These are phyloP conservation scores for Agaricus blazei DNA, from an alignment of 768 basidiomycete genomes.

Conservation along the genomic window DNA sequence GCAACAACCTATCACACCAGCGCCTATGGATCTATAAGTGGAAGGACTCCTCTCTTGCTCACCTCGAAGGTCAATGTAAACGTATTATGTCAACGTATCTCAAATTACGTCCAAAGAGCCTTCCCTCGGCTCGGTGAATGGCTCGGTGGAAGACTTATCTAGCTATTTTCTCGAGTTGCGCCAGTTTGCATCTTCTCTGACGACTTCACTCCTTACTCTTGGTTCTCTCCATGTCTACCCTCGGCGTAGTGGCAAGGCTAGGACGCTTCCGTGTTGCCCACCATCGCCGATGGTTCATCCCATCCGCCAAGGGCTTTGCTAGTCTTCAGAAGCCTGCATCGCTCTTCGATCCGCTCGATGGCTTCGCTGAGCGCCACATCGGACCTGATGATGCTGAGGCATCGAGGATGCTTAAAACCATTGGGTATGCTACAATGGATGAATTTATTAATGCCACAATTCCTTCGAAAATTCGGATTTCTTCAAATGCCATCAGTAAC, in stretches of 20 bases:
- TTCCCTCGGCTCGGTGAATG: conserved; percentile 51
- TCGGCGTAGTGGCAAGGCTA: conserved; percentile 24
- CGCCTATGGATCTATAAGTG: background rate
- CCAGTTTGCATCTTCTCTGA: conserved; percentile 17
- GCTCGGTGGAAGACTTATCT: conserved; percentile 39
- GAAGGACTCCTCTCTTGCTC: background rate
- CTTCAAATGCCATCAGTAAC: conserved; percentile 55
- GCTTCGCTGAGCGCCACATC: conserved; percentile 86
- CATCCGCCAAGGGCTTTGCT: conserved; percentile 40
- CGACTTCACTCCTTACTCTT: conserved; percentile 10
- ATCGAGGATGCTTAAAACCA: conserved; percentile 69
- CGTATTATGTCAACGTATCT: conserved; percentile 15
- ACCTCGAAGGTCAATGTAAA: background rate
- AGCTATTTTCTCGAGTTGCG: conserved; percentile 18
- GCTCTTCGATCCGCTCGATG: conserved; percentile 83
- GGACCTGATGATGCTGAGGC: conserved; percentile 86
- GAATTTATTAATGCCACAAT: conserved; percentile 82
- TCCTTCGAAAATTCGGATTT: conserved; percentile 74
- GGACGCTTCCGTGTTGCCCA: conserved; percentile 20
- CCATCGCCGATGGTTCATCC: conserved; percentile 14
- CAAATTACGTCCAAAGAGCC: conserved; percentile 24
- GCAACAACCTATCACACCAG: background rate
- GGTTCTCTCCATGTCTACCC: conserved; percentile 24
- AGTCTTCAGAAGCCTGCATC: conserved; percentile 55
- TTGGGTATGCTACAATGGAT: conserved; percentile 88